Base-by-base conservation (phyloP, 176 grass and related monocot genomes). In the Zoysia japonica region DNA sequence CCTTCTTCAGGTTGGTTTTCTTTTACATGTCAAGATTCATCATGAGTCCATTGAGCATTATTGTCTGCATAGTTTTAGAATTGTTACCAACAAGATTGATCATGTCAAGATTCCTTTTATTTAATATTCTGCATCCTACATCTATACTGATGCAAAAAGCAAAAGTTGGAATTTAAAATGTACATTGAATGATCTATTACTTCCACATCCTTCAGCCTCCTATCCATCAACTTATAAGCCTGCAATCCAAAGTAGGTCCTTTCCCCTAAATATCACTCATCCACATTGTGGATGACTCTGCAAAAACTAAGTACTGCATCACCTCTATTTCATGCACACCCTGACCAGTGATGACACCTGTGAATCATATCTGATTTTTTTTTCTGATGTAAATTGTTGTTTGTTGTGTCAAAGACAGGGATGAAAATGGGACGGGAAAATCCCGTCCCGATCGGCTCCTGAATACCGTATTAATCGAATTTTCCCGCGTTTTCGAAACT, bases 1-100 rank as follows among this genome's bases (percentile, higher is more conserved):
- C 67, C 96, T 99, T 87, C 87, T 99, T 79, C 96, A 99, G 96
- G 96, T 99, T 89, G 43, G 80, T 75, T 77, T 87, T 61, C 15
- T 46, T 67, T 76, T 68, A 28, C 83, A 2, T 41, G 42, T 70
- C 44, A 51, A 28, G 66, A 56, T 42, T 59, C 52, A 36, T 40
- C 48, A 19, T 78, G 67, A 55, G 53, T 71, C 15, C 70, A 59
- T 76, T 13, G 38, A 15, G 15, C 28, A 69, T 16, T 53, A 37
- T 46, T 43, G 11, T 84, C 53, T 54, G 28, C 8, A 74, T 68
- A 78, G 36, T 4, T 60, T 60, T 66, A 55, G 61, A 80, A 50
- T 41, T 41, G 36, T 65, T 52, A 5, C 53, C 15, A 72, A 15
- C 49, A 47, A 28, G 28, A 28, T 28, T 28, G 28, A 28, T 28